A percentile compares a stretch with the other conserved stretches of the same genome.
Conservation (phyloP, 139 green algal genomes). For the Eudorina sp. region DNA sequence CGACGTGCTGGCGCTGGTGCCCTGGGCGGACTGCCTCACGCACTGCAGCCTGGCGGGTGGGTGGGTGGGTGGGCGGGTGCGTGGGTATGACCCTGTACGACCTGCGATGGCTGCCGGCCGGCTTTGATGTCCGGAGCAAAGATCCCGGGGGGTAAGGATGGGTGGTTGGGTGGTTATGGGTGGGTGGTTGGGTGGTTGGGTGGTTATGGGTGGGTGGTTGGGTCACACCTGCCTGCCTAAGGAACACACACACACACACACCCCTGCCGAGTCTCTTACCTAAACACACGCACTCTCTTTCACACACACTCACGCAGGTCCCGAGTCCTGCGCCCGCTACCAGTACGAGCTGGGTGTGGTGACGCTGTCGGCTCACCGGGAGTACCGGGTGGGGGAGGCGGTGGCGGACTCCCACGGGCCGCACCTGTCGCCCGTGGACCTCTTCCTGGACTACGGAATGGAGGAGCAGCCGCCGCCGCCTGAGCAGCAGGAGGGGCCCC, state of each 20-base stretch:
- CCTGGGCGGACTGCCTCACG: conserved; percentile 75
- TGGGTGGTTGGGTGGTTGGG: no score
- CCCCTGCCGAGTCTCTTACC: no score
- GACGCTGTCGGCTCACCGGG: conserved; percentile 48
- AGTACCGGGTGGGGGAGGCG: conserved; percentile 56
- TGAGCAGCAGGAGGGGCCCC: not conserved
- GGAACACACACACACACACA: no score
- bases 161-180: no score
- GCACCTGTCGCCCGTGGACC: conserved; percentile 59
- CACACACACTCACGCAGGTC: no score
- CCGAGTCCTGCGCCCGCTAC: conserved; percentile 18
- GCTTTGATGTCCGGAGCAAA: no score
- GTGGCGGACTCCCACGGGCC: conserved; percentile 69
- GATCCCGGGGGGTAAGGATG: no score
- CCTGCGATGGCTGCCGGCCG: no score
- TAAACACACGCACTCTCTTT: no score
- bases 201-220: no score
- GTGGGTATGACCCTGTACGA: no score
- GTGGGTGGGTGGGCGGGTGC: not conserved
- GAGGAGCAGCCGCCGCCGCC: conserved; percentile 34
- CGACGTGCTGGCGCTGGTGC: conserved; percentile 68
- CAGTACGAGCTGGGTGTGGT: conserved; percentile 20
- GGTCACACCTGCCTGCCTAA: no score
- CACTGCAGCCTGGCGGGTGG: conserved; percentile 71
- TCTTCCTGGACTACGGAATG: conserved; percentile 74